phyloP scores from a whole-genome alignment of 768 basidiomycete genomes.

The Auricularia auricula-judae region DNA sequence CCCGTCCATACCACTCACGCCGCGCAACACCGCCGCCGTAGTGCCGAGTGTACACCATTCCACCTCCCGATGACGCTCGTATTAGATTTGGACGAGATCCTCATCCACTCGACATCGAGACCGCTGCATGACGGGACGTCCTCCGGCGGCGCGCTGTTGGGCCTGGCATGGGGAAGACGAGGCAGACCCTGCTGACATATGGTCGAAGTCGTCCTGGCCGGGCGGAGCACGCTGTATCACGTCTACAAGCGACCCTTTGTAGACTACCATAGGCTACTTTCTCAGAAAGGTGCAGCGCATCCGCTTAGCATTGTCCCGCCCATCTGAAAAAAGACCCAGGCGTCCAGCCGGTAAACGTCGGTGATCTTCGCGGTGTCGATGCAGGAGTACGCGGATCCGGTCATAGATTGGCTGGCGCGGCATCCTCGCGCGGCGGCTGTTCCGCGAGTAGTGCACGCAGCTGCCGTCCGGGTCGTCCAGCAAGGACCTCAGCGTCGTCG shows the following conservation, averaged over 20 bases:
- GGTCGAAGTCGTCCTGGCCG: slow-evolving; percentile 87
- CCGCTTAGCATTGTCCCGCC: background rate
- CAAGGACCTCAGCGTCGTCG: slow-evolving; percentile 83
- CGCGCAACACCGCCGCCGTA: slow-evolving; percentile 30
- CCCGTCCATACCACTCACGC: slow-evolving; percentile 14
- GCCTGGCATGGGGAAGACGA: slow-evolving; percentile 36
- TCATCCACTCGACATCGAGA: slow-evolving; percentile 93
- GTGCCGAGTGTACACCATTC: slow-evolving; percentile 54
- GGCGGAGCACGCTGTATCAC: slow-evolving; percentile 85
- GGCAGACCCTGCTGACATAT: slow-evolving; percentile 70
- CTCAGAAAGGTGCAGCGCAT: slow-evolving; percentile 56
- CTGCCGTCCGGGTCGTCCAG: slow-evolving; percentile 89
- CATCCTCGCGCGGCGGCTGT: slow-evolving; percentile 78
- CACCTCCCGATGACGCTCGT: slow-evolving; percentile 89
- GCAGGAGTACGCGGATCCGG: slow-evolving; percentile 99
- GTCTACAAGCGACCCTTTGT: slow-evolving; percentile 98
- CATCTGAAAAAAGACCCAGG: slow-evolving; percentile 35
- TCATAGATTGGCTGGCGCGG: slow-evolving; percentile 96
- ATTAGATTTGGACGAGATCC: slow-evolving; percentile 94
- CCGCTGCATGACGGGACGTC: slow-evolving; percentile 36
- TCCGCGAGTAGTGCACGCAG: slow-evolving; percentile 93
- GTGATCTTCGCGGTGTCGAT: slow-evolving; percentile 98
- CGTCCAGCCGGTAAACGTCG: slow-evolving; percentile 95
- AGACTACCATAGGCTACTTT: slow-evolving; percentile 54
- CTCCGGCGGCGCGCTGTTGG: slow-evolving; percentile 45